These are phyloP conservation scores for Aspergillus hancockii DNA, from an alignment of 495 filamentous ascomycete species.

Conservation along the genomic window DNA sequence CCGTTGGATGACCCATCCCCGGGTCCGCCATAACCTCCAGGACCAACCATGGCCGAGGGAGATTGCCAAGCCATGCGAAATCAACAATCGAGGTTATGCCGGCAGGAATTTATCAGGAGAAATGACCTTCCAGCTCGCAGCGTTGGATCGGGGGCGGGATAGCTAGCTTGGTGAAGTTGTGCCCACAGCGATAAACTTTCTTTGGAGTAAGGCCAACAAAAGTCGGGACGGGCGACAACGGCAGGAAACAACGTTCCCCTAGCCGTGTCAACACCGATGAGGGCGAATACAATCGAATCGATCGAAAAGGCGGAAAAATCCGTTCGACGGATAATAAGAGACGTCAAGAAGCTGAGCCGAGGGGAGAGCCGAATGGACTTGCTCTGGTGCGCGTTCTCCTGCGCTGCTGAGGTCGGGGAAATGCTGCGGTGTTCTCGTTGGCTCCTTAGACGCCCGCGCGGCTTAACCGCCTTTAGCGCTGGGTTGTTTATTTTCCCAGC, in stretches of 20 bases:
- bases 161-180: constrained; percentile 11
- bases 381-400: not conserved
- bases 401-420: constrained; percentile 4
- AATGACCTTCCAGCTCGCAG: constrained; percentile 6
- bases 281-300: constrained; percentile 11
- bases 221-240: constrained; percentile 20
- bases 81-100: constrained; percentile 5
- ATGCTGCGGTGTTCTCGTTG: constrained; percentile 2
- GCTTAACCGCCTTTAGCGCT: constrained; percentile 6
- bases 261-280: constrained; percentile 25
- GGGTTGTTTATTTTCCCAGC: constrained; percentile 1
- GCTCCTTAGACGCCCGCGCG: constrained; percentile 2
- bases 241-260: constrained; percentile 26
- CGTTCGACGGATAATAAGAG: constrained; percentile 7
- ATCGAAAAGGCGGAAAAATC: constrained; percentile 5
- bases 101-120: not conserved
- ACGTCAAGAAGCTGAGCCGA: constrained; percentile 13
- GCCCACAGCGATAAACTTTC: constrained; percentile 8
- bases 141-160: constrained; percentile 4
- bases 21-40: constrained; percentile 58
- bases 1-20: constrained; percentile 55
- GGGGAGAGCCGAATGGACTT: not conserved
- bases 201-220: constrained; percentile 21
- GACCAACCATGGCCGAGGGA: constrained; percentile 64
- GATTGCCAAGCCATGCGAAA: constrained; percentile 62